phyloP scores from a whole-genome alignment of 495 filamentous ascomycete species.

The Penicillium mononematosum region DNA sequence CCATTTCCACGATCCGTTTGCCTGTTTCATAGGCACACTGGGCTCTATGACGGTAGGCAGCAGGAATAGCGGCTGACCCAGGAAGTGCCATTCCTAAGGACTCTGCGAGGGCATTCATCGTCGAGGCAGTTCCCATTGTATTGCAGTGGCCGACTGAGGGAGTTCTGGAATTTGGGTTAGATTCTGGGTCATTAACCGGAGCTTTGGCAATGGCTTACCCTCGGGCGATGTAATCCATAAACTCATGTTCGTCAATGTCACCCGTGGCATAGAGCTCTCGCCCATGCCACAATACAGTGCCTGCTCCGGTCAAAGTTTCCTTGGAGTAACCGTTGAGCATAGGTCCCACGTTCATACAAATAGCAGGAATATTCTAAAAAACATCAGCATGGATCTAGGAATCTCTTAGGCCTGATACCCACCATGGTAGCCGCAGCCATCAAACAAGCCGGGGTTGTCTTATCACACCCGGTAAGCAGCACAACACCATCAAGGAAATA shows the following conservation, averaged over 20 bases:
- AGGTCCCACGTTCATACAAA: slow-evolving; percentile 55
- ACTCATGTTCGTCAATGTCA: slow-evolving; percentile 47
- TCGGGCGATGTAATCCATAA: slow-evolving; percentile 50
- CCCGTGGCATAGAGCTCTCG: slow-evolving; percentile 53
- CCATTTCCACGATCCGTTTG: slow-evolving; percentile 55
- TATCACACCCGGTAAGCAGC: slow-evolving; percentile 57
- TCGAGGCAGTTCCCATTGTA: slow-evolving; percentile 59
- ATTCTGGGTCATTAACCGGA: background rate
- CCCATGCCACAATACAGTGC: slow-evolving; percentile 52
- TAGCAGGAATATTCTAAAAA: slow-evolving; percentile 51
- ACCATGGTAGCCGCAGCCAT: slow-evolving; percentile 59
- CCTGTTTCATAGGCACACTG: slow-evolving; percentile 57
- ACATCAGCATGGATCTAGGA: background rate
- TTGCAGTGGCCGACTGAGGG: slow-evolving; percentile 56
- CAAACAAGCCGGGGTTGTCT: slow-evolving; percentile 54
- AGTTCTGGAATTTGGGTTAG: slow-evolving; percentile 30
- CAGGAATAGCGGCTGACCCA: slow-evolving; percentile 54
- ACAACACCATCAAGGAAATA: slow-evolving; percentile 58
- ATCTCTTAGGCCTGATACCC: slow-evolving; percentile 15
- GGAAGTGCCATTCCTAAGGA: slow-evolving; percentile 57
- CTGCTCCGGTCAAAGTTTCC: slow-evolving; percentile 44
- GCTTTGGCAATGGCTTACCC: slow-evolving; percentile 30
- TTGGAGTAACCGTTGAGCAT: slow-evolving; percentile 55
- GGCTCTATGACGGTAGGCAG: slow-evolving; percentile 50
- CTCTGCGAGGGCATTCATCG: slow-evolving; percentile 57